A percentile compares a stretch with the other conserved stretches of the same genome.
Evolutionary conservation across 2,329 filamentous ascomycete genomes (phyloP).

Genomic region (Aspergillus eucalypticola): DNA sequence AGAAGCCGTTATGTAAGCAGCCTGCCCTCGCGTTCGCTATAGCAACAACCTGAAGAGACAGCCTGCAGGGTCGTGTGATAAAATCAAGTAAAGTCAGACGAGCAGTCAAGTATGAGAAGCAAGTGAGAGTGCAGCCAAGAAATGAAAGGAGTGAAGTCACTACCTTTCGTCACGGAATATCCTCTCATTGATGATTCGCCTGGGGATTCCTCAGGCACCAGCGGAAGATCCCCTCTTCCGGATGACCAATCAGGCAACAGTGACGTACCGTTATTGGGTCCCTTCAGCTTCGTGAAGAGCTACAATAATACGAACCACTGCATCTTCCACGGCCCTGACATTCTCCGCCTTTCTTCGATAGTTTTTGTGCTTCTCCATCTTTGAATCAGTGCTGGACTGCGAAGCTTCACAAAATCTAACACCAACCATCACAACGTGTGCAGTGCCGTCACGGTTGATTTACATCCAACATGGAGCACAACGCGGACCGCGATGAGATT

Average conservation of each 20-base stretch:
- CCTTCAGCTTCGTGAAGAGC: conserved; percentile 9
- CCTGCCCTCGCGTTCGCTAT: background rate
- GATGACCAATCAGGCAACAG: conserved; percentile 42
- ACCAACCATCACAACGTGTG: background rate
- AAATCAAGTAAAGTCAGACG: background rate
- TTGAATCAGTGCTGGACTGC: background rate
- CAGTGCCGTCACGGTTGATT: background rate
- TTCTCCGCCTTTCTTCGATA: background rate
- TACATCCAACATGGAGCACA: conserved; percentile 35
- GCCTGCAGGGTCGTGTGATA: background rate
- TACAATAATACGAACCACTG: background rate
- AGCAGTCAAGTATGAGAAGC: background rate
- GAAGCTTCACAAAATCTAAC: background rate
- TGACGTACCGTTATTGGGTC: conserved; percentile 34
- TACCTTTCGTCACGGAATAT: background rate
- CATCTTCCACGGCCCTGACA: background rate
- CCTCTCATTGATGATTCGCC: background rate
- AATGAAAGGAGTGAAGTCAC: background rate
- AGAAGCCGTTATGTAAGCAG: conserved; percentile 20
- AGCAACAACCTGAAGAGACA: background rate
- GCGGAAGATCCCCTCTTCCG: conserved; percentile 30
- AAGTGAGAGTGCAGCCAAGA: background rate
- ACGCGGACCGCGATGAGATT: conserved; percentile 43
- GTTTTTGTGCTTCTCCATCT: background rate
- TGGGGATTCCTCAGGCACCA: conserved; percentile 19